These are phyloP conservation scores for Puccinia triticina DNA, from an alignment of 1,284 basidiomycete species.

Conservation along the genomic window DNA sequence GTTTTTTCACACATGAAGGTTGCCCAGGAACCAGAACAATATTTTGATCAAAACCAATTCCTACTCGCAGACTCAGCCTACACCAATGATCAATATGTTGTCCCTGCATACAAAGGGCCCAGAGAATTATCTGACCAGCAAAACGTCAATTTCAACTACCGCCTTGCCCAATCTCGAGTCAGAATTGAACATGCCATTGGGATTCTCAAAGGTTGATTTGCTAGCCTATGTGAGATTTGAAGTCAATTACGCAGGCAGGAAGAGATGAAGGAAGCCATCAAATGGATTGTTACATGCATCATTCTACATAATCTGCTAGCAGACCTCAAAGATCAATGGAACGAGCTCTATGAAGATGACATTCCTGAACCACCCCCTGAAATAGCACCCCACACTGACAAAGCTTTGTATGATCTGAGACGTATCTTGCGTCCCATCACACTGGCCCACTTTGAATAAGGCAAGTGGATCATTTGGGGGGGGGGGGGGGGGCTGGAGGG, in stretches of 20 bases:
- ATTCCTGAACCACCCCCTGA: too few species aligned
- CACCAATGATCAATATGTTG: neutral
- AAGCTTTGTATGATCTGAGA: too few species aligned
- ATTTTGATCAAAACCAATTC: constrained; percentile 21
- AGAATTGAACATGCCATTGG: constrained; percentile 21
- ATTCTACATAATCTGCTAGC: too few species aligned
- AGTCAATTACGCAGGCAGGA: neutral
- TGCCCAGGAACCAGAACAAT: constrained; percentile 13
- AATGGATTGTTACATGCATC: constrained; percentile 5
- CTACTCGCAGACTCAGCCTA: constrained; percentile 15
- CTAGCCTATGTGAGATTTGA: neutral
- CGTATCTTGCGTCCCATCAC: too few species aligned
- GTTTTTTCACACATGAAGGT: constrained; percentile 8
- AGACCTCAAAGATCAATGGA: too few species aligned
- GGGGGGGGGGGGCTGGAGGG: too few species aligned
- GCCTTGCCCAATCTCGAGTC: constrained; percentile 7
- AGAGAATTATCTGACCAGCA: too few species aligned
- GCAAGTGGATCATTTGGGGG: too few species aligned
- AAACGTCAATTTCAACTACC: constrained; percentile 30
- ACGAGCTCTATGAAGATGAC: too few species aligned
- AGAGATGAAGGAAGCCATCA: neutral
- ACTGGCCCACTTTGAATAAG: too few species aligned
- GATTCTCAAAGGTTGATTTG: constrained; percentile 15
- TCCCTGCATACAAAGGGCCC: too few species aligned
- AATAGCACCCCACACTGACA: too few species aligned